Evolutionary conservation across 768 basidiomycete genomes (phyloP).

Genomic region (Suillus paluster): DNA sequence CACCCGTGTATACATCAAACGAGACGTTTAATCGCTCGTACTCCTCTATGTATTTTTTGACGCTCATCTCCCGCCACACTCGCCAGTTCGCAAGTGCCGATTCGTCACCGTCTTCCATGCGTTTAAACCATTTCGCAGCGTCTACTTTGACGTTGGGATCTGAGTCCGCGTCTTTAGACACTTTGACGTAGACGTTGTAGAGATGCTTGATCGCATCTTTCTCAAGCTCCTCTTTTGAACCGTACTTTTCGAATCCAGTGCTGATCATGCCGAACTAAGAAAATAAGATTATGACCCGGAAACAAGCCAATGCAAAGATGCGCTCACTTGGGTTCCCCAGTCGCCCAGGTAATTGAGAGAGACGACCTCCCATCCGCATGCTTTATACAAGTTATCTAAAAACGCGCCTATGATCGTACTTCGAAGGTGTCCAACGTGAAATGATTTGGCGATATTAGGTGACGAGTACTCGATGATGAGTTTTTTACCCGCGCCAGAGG

Average conservation of each 20-base stretch:
- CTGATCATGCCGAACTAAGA: conserved; percentile 84
- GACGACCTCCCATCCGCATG: conserved; percentile 92
- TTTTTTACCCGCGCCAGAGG: conserved; percentile 78
- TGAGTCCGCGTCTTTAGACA: conserved; percentile 81
- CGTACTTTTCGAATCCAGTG: conserved; percentile 90
- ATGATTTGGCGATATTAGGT: conserved; percentile 97
- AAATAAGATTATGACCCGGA: conserved; percentile 4
- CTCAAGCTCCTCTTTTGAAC: conserved; percentile 80
- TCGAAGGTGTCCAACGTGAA: conserved; percentile 96
- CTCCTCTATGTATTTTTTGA: conserved; percentile 87
- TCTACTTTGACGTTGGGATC: conserved; percentile 74
- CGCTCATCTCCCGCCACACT: conserved; percentile 88
- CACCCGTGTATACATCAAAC: conserved; percentile 93
- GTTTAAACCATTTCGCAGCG: conserved; percentile 88
- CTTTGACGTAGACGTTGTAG: conserved; percentile 92
- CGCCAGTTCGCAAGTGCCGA: conserved; percentile 86
- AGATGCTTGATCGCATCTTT: conserved; percentile 94
- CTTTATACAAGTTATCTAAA: conserved; percentile 85
- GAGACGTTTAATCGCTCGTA: conserved; percentile 88
- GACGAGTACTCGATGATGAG: conserved; percentile 91
- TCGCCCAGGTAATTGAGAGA: conserved; percentile 96
- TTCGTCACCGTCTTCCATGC: conserved; percentile 94
- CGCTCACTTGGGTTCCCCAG: conserved; percentile 93
- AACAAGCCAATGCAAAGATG: neutral
- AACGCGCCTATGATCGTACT: conserved; percentile 99